Conservation (phyloP, 192 early-diverging fungal species). For the Coemansia sp. region DNA sequence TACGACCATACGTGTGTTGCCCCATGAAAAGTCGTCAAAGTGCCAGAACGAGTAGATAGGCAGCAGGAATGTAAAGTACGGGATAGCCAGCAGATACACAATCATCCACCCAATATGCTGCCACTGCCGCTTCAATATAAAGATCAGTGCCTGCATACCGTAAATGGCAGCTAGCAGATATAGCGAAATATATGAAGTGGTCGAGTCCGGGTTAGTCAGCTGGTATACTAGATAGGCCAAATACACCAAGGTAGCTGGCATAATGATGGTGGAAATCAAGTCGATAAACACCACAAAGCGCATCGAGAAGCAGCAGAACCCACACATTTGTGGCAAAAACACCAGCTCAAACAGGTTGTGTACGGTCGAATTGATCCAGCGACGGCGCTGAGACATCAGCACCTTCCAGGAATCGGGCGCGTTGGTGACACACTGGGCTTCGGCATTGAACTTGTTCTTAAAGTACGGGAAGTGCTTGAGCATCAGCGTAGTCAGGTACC, state of each 20-base stretch:
- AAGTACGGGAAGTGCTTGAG: conserved; percentile 98
- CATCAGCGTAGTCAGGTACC: conserved; percentile 91
- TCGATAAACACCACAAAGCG: conserved; percentile 95
- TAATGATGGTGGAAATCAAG: conserved; percentile 85
- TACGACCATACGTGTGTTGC: conserved; percentile 88
- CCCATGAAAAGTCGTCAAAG: conserved; percentile 99
- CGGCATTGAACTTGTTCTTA: conserved; percentile 88
- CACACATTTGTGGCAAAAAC: conserved; percentile 89
- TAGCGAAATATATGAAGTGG: conserved; percentile 75
- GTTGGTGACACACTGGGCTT: conserved; percentile 89
- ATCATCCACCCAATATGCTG: conserved; percentile 97
- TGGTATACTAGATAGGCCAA: conserved; percentile 80
- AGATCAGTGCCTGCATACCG: conserved; percentile 85
- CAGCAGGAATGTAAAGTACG: conserved; percentile 76
- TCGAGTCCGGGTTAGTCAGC: conserved; percentile 54
- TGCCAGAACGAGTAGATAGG: conserved; percentile 98
- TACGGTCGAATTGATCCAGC: conserved; percentile 99
- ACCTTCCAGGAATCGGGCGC: conserved; percentile 80
- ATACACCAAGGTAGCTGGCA: conserved; percentile 90
- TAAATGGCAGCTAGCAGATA: conserved; percentile 84
- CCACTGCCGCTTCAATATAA: conserved; percentile 84
- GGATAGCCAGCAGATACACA: conserved; percentile 87
- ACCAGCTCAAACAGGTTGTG: conserved; percentile 97
- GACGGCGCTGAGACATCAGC: conserved; percentile 94
- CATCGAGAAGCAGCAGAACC: conserved; percentile 98